A percentile compares a stretch with the other conserved stretches of the same genome.
Conservation (phyloP, 2,329 filamentous ascomycete species). For the Neonectria faginata region DNA sequence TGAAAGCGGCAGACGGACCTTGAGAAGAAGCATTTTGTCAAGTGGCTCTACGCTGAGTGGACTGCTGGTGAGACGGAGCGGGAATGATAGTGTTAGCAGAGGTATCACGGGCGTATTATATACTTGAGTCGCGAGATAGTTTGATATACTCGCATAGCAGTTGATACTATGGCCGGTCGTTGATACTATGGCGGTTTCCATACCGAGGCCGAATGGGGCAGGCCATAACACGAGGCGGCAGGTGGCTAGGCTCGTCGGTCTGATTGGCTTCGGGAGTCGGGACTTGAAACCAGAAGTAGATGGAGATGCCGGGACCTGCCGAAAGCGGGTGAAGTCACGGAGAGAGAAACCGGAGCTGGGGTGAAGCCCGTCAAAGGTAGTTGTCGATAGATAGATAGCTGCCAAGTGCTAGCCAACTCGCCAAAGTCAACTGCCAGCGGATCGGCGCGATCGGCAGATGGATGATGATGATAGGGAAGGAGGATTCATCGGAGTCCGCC, state of each 20-base stretch:
- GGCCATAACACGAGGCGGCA: conserved; percentile 21
- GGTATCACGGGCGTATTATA: neutral
- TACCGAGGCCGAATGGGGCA: conserved; percentile 24
- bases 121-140: neutral
- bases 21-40: conserved; percentile 40
- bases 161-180: neutral
- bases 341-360: conserved; percentile 10
- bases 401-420: neutral
- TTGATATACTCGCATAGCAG: too few relatives aligned
- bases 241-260: conserved; percentile 21
- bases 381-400: neutral
- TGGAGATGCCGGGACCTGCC: conserved; percentile 34
- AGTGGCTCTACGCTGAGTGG: neutral
- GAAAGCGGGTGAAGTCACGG: conserved; percentile 33
- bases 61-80: neutral
- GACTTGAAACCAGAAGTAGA: neutral
- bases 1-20: conserved; percentile 17
- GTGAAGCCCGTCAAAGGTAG: conserved; percentile 27
- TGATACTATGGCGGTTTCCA: conserved; percentile 14
- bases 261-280: conserved; percentile 30
- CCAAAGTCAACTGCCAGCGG: neutral
- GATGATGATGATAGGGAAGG: conserved; percentile 4
- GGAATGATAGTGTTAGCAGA: neutral
- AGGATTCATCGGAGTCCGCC: conserved; percentile 25
- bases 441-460: conserved; percentile 33